A percentile compares a stretch with the other conserved stretches of the same genome.
These are phyloP conservation scores for Fusarium agapanthi DNA, from an alignment of 2,329 filamentous ascomycete genomes.

Conservation along the genomic window DNA sequence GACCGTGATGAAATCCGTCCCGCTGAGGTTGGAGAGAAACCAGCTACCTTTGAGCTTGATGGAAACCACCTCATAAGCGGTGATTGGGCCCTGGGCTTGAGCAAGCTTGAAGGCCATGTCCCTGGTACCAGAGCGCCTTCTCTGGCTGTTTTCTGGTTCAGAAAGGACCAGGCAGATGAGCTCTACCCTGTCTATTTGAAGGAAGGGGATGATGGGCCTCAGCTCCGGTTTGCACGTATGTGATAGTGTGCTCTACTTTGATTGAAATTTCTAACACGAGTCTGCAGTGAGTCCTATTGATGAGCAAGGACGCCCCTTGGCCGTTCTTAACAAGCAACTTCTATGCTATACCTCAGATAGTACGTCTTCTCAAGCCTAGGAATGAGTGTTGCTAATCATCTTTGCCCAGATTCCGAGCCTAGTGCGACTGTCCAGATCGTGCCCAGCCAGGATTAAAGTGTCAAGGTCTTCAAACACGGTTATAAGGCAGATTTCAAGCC, in stretches of 20 bases:
- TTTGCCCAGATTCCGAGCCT: too few species aligned
- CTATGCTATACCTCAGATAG: neutral
- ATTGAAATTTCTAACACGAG: too few species aligned
- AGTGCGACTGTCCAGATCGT: too few species aligned
- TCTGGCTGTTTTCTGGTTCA: neutral
- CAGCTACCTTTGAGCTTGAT: neutral
- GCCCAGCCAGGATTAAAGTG: too few species aligned
- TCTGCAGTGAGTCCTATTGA: neutral
- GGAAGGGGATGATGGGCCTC: neutral
- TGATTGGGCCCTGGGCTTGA: neutral
- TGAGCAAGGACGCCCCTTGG: neutral
- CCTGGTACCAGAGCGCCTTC: neutral
- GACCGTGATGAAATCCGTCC: neutral
- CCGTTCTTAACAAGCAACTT: neutral
- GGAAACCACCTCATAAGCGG: neutral
- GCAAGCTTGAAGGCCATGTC: neutral
- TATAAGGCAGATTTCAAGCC: too few species aligned
- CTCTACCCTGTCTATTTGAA: neutral
- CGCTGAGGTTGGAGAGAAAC: neutral
- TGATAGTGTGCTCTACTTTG: neutral
- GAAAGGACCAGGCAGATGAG: neutral
- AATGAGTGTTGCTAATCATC: neutral
- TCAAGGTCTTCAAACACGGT: too few species aligned
- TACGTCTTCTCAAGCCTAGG: rapidly evolving
- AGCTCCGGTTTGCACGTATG: neutral